Conservation (phyloP, 2,329 filamentous ascomycete species). For the Raffaelea arxii region DNA sequence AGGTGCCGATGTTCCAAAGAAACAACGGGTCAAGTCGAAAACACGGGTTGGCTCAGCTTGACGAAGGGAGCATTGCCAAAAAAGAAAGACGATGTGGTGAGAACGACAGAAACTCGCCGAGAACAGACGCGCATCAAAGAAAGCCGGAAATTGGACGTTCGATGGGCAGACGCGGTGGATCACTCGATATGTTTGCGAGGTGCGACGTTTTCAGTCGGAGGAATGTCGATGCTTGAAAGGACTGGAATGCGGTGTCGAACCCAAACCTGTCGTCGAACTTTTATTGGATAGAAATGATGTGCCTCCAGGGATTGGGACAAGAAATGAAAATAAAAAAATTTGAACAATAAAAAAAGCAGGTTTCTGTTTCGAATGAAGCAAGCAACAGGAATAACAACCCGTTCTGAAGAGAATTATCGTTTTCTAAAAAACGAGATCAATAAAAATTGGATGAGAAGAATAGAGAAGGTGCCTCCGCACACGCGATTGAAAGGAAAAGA, state of each 20-base stretch:
- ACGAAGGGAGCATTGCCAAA: slow-evolving; percentile 21
- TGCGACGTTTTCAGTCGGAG: slow-evolving; percentile 26
- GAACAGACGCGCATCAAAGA: slow-evolving; percentile 22
- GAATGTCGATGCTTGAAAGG: slow-evolving; percentile 13
- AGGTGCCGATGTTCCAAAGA: slow-evolving; percentile 13
- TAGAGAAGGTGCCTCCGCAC: neutral
- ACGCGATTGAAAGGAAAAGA: neutral
- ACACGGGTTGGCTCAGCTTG: slow-evolving; percentile 32
- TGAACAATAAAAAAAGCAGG: slow-evolving; percentile 10
- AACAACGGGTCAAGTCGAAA: slow-evolving; percentile 27
- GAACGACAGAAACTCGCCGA: slow-evolving; percentile 19
- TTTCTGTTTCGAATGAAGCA: slow-evolving; percentile 3
- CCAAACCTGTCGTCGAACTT: slow-evolving; percentile 15
- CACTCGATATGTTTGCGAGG: slow-evolving; percentile 18
- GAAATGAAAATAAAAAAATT: slow-evolving; percentile 13
- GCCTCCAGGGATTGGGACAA: slow-evolving; percentile 15
- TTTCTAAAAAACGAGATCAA: neutral
- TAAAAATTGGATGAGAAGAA: slow-evolving; percentile 1
- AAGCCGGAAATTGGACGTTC: slow-evolving; percentile 5
- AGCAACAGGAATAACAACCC: neutral
- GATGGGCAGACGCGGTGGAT: slow-evolving; percentile 17
- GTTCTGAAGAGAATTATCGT: neutral
- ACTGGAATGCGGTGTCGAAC: neutral
- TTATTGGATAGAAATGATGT: slow-evolving; percentile 21
- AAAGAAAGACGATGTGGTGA: slow-evolving; percentile 16